phyloP scores from a whole-genome alignment of 352 stramenopile genomes.

The Thraustochytrium striatum region DNA sequence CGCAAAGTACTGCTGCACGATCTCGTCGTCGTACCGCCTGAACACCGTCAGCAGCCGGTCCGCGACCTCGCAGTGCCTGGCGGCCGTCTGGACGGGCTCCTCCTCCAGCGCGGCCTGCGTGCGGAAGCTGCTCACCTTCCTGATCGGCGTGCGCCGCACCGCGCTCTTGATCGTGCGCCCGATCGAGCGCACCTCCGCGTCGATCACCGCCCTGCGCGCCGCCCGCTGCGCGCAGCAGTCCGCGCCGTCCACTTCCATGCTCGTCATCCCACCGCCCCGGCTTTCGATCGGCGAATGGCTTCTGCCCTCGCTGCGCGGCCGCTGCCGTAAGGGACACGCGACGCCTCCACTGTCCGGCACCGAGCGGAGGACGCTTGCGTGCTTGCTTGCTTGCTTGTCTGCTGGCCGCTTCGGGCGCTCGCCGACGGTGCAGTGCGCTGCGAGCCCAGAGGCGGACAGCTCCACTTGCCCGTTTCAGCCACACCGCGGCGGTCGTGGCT shows the following conservation, averaged over 20 bases:
- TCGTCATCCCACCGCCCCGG: neutral
- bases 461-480: no score
- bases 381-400: no score
- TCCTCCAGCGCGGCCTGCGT: neutral
- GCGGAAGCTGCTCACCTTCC: neutral
- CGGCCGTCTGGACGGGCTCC: neutral
- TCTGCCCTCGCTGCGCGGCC: neutral
- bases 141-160: constrained; percentile 20
- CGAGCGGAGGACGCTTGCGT: no score
- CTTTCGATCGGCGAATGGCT: neutral
- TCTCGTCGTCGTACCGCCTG: constrained; percentile 39
- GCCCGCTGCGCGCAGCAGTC: neutral
- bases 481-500: no score
- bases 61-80: constrained; percentile 40
- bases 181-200: constrained; percentile 35
- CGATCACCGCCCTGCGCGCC: neutral
- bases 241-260: neutral
- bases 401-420: no score
- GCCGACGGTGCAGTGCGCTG: no score
- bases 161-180: constrained; percentile 29
- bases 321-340: no score
- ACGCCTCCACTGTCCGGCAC: no score
- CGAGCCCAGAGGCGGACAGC: no score
- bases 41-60: constrained; percentile 43
- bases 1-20: constrained; percentile 70